Evolutionary conservation across 768 basidiomycete genomes (phyloP), one percentile per base, ranked within the genome.

Genomic region (Mycena sanguinolenta): DNA sequence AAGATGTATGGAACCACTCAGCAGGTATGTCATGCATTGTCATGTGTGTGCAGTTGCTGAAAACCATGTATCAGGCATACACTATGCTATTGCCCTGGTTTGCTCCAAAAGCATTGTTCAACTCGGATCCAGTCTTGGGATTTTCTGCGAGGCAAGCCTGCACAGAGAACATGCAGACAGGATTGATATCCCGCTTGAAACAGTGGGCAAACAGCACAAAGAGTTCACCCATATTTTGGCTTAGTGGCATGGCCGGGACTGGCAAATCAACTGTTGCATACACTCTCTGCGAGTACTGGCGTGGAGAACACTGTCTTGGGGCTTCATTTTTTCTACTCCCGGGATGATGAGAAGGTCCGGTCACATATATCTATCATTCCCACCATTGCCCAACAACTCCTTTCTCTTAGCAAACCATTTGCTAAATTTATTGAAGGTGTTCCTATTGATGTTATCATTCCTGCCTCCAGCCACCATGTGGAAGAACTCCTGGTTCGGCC

Each of bases 241-340:
- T 50, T 13, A 27, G 49, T 50, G 49, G 49, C 12, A 25, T 25
- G 23, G 49, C 49, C 27, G 49, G 49, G 13, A 50, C 10, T 12
- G 49, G 49, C 23, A 50, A 50, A 25, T 50, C 49, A 12, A 50
- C 49, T 14, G 10, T 50, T 50, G 49, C 49, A 12, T 49, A 52
- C 49, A 50, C 49, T 3, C 23, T 50, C 10, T 50, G 49, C 49
- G n/a, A 50, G 25, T 12, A 16, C 49, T 50, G 25, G 23, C 49
- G 49, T 25, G 1, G 16, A 9, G 23, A 25, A 34, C 21, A 46
- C 7, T 23, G 23, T 25, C 16, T 60, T 21, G 59, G 27, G 4
- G 59, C 59, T 28, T 60, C 59, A 16, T 60, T n/a, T 60, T n/a
- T 60, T 60, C 44, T 60, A 42, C 42, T 42, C 59, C 42, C 59